phyloP scores from a whole-genome alignment of 768 basidiomycete species.

The Boletellus ananas region DNA sequence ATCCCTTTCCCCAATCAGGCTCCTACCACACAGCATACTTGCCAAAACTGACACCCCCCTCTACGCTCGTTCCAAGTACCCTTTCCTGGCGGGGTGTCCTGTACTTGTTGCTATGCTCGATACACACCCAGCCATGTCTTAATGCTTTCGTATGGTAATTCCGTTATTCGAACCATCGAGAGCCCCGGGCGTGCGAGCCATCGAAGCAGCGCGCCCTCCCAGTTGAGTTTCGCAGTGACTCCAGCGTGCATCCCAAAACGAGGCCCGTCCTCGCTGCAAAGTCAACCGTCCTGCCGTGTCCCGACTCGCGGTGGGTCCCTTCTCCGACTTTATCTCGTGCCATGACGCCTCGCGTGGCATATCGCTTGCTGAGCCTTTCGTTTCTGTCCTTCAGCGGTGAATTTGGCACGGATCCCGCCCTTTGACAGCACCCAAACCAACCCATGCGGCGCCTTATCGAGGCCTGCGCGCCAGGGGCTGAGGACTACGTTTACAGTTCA shows the following conservation, averaged over 20 bases:
- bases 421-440: constrained; percentile 11
- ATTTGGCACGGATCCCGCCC: not conserved
- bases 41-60: constrained; percentile 25
- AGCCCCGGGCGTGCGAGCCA: constrained; percentile 1
- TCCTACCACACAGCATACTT: constrained; percentile 20
- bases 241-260: constrained; percentile 3
- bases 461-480: constrained; percentile 8
- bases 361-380: constrained; percentile 2
- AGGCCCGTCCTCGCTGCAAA: constrained; percentile 3
- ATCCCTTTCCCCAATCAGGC: constrained; percentile 9
- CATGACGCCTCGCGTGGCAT: constrained; percentile 10
- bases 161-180: constrained; percentile 23
- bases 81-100: constrained; percentile 28
- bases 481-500: constrained; percentile 8
- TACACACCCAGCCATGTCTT: constrained; percentile 33
- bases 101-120: constrained; percentile 34
- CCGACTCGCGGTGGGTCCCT: constrained; percentile 1
- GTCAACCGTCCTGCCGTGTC: constrained; percentile 11
- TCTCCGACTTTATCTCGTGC: constrained; percentile 9
- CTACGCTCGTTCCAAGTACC: constrained; percentile 27
- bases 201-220: constrained; percentile 1
- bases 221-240: constrained; percentile 8
- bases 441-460: constrained; percentile 15
- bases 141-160: constrained; percentile 36
- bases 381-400: constrained; percentile 7